Conservation (phyloP, 805 yeast genomes). For the Spathaspora arborariae region DNA sequence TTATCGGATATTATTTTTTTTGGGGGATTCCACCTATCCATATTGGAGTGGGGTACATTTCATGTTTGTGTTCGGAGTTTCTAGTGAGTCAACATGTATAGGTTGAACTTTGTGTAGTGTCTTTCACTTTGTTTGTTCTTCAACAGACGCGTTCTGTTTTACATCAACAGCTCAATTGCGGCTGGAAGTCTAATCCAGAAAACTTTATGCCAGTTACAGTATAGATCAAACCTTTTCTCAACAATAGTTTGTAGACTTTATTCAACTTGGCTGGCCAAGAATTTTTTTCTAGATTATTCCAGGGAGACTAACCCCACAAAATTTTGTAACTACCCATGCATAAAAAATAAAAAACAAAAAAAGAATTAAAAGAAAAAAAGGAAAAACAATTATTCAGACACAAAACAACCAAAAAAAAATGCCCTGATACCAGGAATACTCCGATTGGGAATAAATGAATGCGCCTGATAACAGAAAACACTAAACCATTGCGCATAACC, state of each 20-base stretch:
- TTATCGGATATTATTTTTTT: neutral
- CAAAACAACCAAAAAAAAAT: too few relatives aligned
- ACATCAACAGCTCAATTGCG: too few relatives aligned
- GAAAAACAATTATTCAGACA: neutral
- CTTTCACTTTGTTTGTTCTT: too few relatives aligned
- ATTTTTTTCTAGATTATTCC: neutral
- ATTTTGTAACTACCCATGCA: neutral
- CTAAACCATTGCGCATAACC: too few relatives aligned
- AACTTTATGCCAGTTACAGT: too few relatives aligned
- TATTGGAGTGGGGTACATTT: neutral
- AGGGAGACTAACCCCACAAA: neutral
- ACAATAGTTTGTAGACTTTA: neutral
- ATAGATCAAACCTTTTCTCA: neutral
- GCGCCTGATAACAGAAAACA: too few relatives aligned
- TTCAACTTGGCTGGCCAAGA: neutral
- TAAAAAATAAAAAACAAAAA: neutral
- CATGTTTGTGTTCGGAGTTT: neutral
- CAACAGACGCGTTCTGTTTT: too few relatives aligned
- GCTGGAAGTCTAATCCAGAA: too few relatives aligned
- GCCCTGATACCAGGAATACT: neutral
- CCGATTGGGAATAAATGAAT: neutral
- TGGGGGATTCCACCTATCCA: neutral
- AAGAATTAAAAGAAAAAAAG: neutral
- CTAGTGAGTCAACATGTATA: too few relatives aligned
- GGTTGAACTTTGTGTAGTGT: too few relatives aligned